Evolutionary conservation across 306 rosid genomes (phyloP).

Genomic region (Gillenia trifoliata): DNA sequence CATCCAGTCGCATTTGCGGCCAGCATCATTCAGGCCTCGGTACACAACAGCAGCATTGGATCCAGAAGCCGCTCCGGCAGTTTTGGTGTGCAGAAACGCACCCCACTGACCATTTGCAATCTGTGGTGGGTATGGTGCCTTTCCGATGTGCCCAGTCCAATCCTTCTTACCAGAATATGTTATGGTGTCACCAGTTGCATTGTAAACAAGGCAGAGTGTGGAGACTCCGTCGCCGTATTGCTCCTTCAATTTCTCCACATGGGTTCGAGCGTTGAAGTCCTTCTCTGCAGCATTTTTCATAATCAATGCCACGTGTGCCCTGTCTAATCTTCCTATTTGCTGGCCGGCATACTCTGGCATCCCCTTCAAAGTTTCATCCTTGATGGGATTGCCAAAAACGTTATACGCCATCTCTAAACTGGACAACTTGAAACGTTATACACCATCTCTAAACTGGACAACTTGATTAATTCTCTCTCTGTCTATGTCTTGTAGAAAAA

Average conservation of each 20-base stretch:
- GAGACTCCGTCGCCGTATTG: background rate
- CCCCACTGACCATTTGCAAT: conserved; percentile 18
- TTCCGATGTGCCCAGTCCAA: background rate
- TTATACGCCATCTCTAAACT: background rate
- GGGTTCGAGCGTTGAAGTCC: conserved; percentile 1
- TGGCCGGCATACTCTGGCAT: background rate
- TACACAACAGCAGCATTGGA: background rate
- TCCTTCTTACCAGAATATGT: background rate
- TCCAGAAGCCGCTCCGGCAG: background rate
- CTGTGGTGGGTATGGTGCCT: background rate
- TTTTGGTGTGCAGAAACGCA: conserved; percentile 1
- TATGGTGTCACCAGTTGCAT: conserved; percentile 4
- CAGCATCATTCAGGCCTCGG: background rate
- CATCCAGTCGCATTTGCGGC: background rate
- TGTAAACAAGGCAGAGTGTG: conserved; percentile 1
- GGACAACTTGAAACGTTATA: background rate
- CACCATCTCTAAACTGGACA: background rate
- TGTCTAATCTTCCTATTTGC: background rate
- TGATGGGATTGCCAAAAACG: background rate
- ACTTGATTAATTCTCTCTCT: no score
- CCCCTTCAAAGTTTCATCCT: background rate
- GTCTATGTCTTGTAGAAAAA: background rate
- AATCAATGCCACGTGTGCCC: background rate
- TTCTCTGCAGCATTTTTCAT: background rate
- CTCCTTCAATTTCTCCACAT: conserved; percentile 4